phyloP scores from a whole-genome alignment of 495 filamentous ascomycete species.

The Chaetomium fimeti region DNA sequence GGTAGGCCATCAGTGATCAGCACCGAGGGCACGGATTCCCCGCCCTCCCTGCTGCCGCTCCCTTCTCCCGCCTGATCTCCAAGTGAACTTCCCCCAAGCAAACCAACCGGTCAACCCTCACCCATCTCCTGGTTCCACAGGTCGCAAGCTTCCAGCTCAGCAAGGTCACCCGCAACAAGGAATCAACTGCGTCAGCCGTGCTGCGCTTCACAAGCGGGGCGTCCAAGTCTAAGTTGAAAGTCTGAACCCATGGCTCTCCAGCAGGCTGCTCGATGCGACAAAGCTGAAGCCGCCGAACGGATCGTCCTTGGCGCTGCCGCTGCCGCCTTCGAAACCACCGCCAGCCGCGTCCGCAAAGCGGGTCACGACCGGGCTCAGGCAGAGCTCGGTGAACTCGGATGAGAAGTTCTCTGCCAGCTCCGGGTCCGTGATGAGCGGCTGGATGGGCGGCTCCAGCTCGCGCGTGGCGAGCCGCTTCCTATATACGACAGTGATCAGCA shows the following conservation, averaged over 20 bases:
- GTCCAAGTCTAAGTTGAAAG: not conserved
- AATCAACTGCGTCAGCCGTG: not conserved
- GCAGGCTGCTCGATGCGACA: conserved; percentile 81
- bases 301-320: conserved; percentile 54
- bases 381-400: conserved; percentile 77
- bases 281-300: conserved; percentile 95
- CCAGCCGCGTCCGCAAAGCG: conserved; percentile 37
- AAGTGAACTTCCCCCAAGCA: not conserved
- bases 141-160: conserved; percentile 4
- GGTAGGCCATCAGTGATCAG: not conserved
- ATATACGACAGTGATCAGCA: too few relatives aligned
- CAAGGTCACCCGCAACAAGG: not conserved
- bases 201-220: not conserved
- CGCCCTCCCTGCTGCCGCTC: not conserved
- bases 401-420: conserved; percentile 95
- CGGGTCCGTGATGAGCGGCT: conserved; percentile 89
- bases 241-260: conserved; percentile 55
- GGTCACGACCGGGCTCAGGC: conserved; percentile 68
- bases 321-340: conserved; percentile 19
- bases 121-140: not conserved
- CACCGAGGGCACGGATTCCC: not conserved
- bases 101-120: too few relatives aligned
- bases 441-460: conserved; percentile 81
- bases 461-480: conserved; percentile 69
- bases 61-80: not conserved